Conservation (phyloP, 768 basidiomycete species). For the Tylopilus sp. region DNA sequence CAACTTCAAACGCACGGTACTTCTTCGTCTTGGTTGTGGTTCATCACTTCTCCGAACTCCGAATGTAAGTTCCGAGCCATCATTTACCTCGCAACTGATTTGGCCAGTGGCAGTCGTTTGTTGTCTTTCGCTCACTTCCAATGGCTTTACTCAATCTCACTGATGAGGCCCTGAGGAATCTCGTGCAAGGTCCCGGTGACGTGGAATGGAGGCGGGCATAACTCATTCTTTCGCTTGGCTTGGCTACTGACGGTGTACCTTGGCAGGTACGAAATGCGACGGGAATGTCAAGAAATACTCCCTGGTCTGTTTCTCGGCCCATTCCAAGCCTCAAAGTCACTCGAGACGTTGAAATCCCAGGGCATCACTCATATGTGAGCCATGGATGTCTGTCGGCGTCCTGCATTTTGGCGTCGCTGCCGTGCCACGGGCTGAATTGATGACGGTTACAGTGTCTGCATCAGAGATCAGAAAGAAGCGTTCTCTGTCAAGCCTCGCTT, state of each 20-base stretch:
- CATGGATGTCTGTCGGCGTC: neutral
- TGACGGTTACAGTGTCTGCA: constrained; percentile 61
- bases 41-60: constrained; percentile 37
- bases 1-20: constrained; percentile 45
- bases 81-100: neutral
- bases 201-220: constrained; percentile 74
- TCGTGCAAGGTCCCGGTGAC: constrained; percentile 77
- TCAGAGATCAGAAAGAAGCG: constrained; percentile 85
- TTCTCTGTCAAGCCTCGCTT: constrained; percentile 88
- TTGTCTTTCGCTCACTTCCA: constrained; percentile 1
- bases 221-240: neutral
- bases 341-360: constrained; percentile 62
- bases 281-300: constrained; percentile 92
- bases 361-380: constrained; percentile 79
- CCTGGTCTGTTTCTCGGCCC: constrained; percentile 82
- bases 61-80: constrained; percentile 19
- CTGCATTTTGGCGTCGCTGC: neutral
- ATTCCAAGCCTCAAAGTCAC: constrained; percentile 82
- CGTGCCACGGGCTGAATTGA: neutral
- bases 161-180: constrained; percentile 46
- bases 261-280: constrained; percentile 93
- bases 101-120: neutral
- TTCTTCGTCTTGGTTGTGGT: constrained; percentile 53
- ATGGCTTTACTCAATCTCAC: constrained; percentile 26
- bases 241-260: constrained; percentile 2